Evolutionary conservation across 805 yeast species (phyloP), one percentile per base, ranked within the genome.

Genomic region (Candida adriatica): DNA sequence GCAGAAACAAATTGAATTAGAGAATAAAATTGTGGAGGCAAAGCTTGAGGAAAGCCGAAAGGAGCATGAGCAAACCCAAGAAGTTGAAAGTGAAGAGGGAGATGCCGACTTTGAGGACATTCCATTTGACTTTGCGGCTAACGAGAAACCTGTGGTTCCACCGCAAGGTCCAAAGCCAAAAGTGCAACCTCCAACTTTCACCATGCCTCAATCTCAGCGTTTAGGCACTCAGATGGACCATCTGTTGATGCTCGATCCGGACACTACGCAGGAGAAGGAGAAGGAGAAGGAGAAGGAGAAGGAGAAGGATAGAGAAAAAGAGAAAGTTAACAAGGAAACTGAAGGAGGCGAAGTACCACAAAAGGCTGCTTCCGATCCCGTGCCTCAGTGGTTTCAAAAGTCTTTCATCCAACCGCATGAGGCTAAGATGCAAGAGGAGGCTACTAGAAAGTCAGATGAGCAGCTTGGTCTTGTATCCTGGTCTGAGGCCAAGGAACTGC

Each of bases 401-500:
- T n/a, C 24, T 14, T 27, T 38, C 11, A 11, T 30, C 13, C 30
- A 31, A 8, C 29, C 39, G 13, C 20, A 31, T 19, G 31, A 36
- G 18, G 42, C 38, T 3, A 41, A 26, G 21, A 29, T 20, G 16
- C 18, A 28, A 10, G 34, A 37, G 9, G 34, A 33, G 8, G n/a
- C 6, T 1, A 26, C 20, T 4, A 36, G 26, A 26, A 27, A 29
- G 19, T 9, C 19, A 3, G 46, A 38, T 30, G 37, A 27, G 15
- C 8, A 34, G 2, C 9, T 41, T 1, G 79, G 78, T 0, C 48
- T 75, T 29, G 59, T 73, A 5, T 56, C 76, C 0, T 73, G 73
- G 69, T 51, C 53, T 25, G 76, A 70, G 35, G 69, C 72, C 1
- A 59, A 59, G 31, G 62, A 53, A 19, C 46, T 53, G 13, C 24